Evolutionary conservation across 768 basidiomycete species (phyloP).

Genomic region (Mrakia hoshinonis): DNA sequence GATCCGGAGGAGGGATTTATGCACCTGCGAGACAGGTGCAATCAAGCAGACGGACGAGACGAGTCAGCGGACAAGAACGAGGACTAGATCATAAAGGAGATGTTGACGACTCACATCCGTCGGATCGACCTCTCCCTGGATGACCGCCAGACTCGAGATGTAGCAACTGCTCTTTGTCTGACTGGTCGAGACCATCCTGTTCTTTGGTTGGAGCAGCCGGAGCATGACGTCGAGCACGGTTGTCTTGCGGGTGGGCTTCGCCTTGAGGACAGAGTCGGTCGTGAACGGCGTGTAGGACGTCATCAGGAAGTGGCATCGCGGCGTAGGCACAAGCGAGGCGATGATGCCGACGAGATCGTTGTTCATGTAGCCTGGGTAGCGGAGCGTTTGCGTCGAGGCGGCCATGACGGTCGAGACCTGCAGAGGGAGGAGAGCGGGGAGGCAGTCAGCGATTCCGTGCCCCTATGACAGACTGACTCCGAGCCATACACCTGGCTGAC

Average conservation of each 20-base stretch:
- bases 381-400: conserved; percentile 88
- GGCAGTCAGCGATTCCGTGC: neutral
- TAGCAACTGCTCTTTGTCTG: conserved; percentile 88
- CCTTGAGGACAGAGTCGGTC: conserved; percentile 94
- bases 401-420: conserved; percentile 97
- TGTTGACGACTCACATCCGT: conserved; percentile 60
- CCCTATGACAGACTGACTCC: neutral
- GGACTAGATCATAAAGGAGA: neutral
- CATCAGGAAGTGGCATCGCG: conserved; percentile 95
- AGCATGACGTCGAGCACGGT: conserved; percentile 99
- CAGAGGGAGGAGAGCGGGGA: neutral
- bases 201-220: conserved; percentile 91
- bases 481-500: neutral
- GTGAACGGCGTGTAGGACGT: conserved; percentile 98
- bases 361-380: conserved; percentile 99
- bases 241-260: conserved; percentile 88
- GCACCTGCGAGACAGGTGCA: conserved; percentile 53
- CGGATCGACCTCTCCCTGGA: conserved; percentile 96
- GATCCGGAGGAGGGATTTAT: conserved; percentile 92
- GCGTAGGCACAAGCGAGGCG: conserved; percentile 91
- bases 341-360: conserved; percentile 97
- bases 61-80: neutral
- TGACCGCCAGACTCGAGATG: conserved; percentile 95
- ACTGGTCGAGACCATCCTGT: conserved; percentile 93
- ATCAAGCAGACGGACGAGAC: neutral